A percentile compares a stretch with the other conserved stretches of the same genome.
Evolutionary conservation across 2,329 filamentous ascomycete species (phyloP).

Genomic region (Calycina herbarum): DNA sequence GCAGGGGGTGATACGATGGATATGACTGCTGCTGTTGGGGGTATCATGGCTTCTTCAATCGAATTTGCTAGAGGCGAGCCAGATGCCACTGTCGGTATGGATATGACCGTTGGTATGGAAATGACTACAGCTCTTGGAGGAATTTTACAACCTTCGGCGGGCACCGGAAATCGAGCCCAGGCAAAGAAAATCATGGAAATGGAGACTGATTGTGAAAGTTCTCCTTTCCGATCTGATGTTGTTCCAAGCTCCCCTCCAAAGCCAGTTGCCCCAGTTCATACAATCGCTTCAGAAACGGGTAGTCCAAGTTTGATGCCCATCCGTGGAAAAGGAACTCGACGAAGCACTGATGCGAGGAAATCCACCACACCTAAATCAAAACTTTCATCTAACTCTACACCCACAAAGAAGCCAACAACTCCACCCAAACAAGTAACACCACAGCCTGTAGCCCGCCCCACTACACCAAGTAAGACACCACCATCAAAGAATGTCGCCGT

Average conservation of each 20-base stretch:
- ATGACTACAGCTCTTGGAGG: slow-evolving; percentile 59
- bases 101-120: slow-evolving; percentile 56
- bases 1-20: slow-evolving; percentile 44
- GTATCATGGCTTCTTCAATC: slow-evolving; percentile 39
- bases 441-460: slow-evolving; percentile 41
- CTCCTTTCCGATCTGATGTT: slow-evolving; percentile 42
- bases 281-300: slow-evolving; percentile 48
- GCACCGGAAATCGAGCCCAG: slow-evolving; percentile 44
- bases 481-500: slow-evolving; percentile 48
- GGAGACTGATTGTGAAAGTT: slow-evolving; percentile 51
- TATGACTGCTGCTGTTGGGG: slow-evolving; percentile 54
- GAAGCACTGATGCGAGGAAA: slow-evolving; percentile 46
- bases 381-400: slow-evolving; percentile 27
- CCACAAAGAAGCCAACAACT: slow-evolving; percentile 39
- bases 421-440: slow-evolving; percentile 46
- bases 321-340: slow-evolving; percentile 49
- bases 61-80: slow-evolving; percentile 40
- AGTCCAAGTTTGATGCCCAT: slow-evolving; percentile 58
- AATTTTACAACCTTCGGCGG: slow-evolving; percentile 47
- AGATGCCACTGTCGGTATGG: slow-evolving; percentile 52
- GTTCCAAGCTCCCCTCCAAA: slow-evolving; percentile 42
- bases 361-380: slow-evolving; percentile 44
- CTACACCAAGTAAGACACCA: slow-evolving; percentile 52
- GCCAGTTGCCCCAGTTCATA: slow-evolving; percentile 34
- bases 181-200: slow-evolving; percentile 60